Evolutionary conservation across 179 eudicot species (phyloP).

Genomic region (Carnegiea gigantea): DNA sequence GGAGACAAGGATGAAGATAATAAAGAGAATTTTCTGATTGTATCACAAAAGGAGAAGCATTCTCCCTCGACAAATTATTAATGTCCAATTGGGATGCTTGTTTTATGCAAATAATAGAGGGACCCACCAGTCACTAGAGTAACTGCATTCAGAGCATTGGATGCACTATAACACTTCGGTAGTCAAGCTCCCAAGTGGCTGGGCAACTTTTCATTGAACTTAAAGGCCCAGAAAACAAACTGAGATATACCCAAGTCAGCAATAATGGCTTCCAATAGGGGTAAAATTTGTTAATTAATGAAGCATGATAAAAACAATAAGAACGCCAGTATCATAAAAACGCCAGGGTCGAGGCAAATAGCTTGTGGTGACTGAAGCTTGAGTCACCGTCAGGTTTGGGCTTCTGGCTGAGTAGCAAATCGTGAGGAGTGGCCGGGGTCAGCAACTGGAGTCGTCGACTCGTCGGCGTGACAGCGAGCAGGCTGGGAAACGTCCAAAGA

Average conservation of each 20-base stretch:
- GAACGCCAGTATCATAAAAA: too few relatives aligned
- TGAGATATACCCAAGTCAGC: background rate
- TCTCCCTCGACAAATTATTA: background rate
- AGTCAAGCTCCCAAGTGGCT: background rate
- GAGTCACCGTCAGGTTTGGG: too few relatives aligned
- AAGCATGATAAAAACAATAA: background rate
- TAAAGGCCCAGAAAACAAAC: background rate
- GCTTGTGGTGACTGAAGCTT: too few relatives aligned
- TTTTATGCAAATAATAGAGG: constrained; percentile 1
- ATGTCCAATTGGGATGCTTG: background rate
- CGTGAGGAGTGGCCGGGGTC: too few relatives aligned
- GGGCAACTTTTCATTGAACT: background rate
- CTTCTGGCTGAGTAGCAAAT: too few relatives aligned
- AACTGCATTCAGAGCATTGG: constrained; percentile 6
- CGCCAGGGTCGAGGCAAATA: too few relatives aligned
- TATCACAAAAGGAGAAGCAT: constrained; percentile 1
- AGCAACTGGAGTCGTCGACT: too few relatives aligned
- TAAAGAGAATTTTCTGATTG: background rate
- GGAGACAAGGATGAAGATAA: background rate
- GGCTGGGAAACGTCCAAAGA: too few relatives aligned
- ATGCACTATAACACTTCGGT: background rate
- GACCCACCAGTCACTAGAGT: constrained; percentile 4
- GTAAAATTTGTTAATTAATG: background rate
- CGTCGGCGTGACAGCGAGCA: too few relatives aligned
- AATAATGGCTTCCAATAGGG: background rate